Evolutionary conservation across 257 asterid genomes (phyloP).

Genomic region (Solanum clarkiae): DNA sequence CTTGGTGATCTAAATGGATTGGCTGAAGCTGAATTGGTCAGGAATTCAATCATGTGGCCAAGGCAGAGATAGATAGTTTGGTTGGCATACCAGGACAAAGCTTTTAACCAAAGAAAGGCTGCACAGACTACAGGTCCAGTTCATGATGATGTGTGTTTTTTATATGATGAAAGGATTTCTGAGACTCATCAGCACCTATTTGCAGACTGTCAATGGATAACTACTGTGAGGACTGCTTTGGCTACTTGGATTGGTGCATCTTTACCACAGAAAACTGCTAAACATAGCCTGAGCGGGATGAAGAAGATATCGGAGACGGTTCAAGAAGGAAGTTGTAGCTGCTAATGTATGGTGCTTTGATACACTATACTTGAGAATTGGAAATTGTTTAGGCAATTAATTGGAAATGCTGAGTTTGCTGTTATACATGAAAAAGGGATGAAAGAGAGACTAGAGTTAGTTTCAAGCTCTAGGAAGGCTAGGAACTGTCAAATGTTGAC

Average conservation of each 20-base stretch:
- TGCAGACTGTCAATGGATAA: not conserved
- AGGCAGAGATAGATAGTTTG: not conserved
- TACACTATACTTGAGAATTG: not conserved
- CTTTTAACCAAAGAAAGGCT: not conserved
- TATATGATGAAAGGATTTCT: not conserved
- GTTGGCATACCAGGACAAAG: not conserved
- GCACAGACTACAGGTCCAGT: not conserved
- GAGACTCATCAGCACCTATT: not conserved
- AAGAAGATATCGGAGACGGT: not conserved
- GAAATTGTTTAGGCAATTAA: not conserved
- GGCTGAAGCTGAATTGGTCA: not conserved
- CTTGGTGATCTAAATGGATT: not conserved
- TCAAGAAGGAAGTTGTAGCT: not conserved
- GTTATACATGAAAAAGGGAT: not conserved
- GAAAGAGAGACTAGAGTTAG: not conserved
- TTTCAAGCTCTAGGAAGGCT: not conserved
- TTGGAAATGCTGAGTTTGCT: not conserved
- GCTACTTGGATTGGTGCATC: not conserved
- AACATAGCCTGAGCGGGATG: not conserved
- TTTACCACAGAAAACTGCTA: not conserved
- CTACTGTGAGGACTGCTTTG: not conserved
- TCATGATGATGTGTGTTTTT: not conserved
- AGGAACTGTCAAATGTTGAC: not conserved
- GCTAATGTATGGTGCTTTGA: not conserved
- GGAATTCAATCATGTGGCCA: not conserved